Base-by-base conservation (phyloP, 208 protist species). In the Acanthamoeba polyphaga region DNA sequence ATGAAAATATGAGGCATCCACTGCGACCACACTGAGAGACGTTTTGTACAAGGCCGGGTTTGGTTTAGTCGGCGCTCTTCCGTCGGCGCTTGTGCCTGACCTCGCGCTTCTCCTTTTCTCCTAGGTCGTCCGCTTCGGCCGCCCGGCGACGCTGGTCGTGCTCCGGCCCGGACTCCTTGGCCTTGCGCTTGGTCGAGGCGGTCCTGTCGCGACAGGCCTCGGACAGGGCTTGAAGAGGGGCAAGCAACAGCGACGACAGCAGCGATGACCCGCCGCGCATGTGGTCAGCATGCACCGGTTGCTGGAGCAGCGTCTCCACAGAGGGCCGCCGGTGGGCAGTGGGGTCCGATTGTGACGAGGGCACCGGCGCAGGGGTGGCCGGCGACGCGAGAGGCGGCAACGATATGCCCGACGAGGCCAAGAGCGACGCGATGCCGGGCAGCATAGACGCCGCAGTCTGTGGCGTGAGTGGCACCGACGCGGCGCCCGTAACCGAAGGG, bases 41-140 rank as follows among this genome's bases (percentile, higher is more conserved):
- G 51, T 15, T 55, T 55, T 55, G 51, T 55, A 55, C 51, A 55
- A 12, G 51, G n/a, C n/a, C 19, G 34, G 2, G 27, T 76, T 38
- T 32, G 68, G 10, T 13, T 82, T 22, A 82, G 53, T 82, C 72
- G n/a, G 72, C 72, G 29, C 72, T 82, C 43, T 82, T 82, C 53
- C 72, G 29, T 82, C 72, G 72, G 3, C 34, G n/a, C 34, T 82
- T 43, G 72, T 66, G 60, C 12, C 17, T 15, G 22, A 17, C 10
- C 3, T 66, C 60, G 60, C 22, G 3, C 22, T 66, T 17, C 19
- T 66, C 22, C 60, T 27, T 17, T 17, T 66, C 60, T 7, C 10
- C 22, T 7, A 17, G 3, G 19, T 66, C 60, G 60, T 15, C 60
- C 60, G 60, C 12, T 15, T 66, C 60, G 64, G 9, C 29, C 9